Evolutionary conservation across 768 basidiomycete genomes (phyloP), one percentile per base, ranked within the genome.

Genomic region (Pleurotus cornucopiae): DNA sequence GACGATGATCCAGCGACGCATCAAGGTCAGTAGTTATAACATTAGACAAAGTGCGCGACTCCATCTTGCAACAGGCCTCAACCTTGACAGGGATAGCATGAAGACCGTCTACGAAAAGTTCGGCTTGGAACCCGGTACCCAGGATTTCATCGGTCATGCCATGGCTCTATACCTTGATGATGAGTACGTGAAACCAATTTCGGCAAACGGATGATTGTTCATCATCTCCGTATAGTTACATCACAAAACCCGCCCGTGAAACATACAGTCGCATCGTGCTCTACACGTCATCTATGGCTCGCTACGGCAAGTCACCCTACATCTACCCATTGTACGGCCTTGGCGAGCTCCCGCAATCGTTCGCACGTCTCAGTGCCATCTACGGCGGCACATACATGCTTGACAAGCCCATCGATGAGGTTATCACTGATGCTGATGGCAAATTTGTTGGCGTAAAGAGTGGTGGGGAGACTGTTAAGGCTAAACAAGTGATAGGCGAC

Each of bases 321-420:
- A 97, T 99, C 67, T 99, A 99, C 77, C 97, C 97, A 13, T 81
- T 98, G 39, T 99, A 98, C 71, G 97, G 97, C 60, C 90, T 99
- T 57, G 97, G 97, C 62, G 97, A 99, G 70, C 90, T 99, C 49
- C 97, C 97, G 7, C 97, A 99, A 69, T 92, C 97, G 2, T 99
- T 99, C 67, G 97, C 97, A 6, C 93, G 97, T 64, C 84, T 99
- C 54, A 94, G 91, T 60, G 97, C 97, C 61, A 98, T 99, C 69
- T 98, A 99, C 67, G 97, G 97, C 40, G 97, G 97, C 41, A 99
- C 97, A 11, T 99, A 99, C 78, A 99, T 99, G 97, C 88, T 99
- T 56, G 94, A 98, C 78, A 99, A 99, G 75, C 78, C 78, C 46
- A 89, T 97, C 64, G 86, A 96, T 58, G 83, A 89, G 67, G 94